Conservation (phyloP, 1,139 yeast genomes). For the Candida mesenterica region DNA sequence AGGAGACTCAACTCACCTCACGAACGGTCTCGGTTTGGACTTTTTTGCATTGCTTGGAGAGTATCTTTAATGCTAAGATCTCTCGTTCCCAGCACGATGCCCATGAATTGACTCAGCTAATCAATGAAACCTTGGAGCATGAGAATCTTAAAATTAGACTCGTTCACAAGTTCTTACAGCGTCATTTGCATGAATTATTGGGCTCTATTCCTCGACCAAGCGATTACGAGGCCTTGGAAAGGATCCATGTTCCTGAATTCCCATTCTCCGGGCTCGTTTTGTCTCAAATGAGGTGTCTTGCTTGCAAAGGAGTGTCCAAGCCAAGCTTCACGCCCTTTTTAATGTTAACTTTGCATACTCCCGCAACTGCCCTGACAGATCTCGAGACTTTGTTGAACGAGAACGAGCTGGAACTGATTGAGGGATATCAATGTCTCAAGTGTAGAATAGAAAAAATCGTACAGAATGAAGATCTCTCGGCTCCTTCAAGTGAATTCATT, state of each 20-base stretch:
- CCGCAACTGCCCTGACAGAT: slow-evolving; percentile 51
- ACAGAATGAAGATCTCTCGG: slow-evolving; percentile 21
- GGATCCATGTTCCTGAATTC: slow-evolving; percentile 50
- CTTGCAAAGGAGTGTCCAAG: slow-evolving; percentile 63
- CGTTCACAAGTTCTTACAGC: slow-evolving; percentile 19
- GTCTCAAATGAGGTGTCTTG: slow-evolving; percentile 66
- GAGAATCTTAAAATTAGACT: slow-evolving; percentile 53
- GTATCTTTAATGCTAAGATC: slow-evolving; percentile 73
- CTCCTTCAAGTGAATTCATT: slow-evolving; percentile 11
- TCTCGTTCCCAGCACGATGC: slow-evolving; percentile 91
- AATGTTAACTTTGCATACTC: slow-evolving; percentile 74
- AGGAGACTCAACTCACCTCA: slow-evolving; percentile 56
- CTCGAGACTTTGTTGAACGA: slow-evolving; percentile 55
- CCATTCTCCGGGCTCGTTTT: slow-evolving; percentile 72
- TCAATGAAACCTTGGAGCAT: slow-evolving; percentile 73
- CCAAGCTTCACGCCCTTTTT: slow-evolving; percentile 62
- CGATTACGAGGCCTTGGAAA: slow-evolving; percentile 23
- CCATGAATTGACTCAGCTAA: slow-evolving; percentile 80
- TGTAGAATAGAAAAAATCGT: slow-evolving; percentile 60
- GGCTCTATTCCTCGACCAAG: slow-evolving; percentile 11
- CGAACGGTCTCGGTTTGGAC: slow-evolving; percentile 75
- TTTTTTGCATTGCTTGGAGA: slow-evolving; percentile 67
- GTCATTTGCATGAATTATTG: slow-evolving; percentile 11
- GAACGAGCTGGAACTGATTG: slow-evolving; percentile 68
- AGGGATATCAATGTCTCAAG: slow-evolving; percentile 74